Evolutionary conservation across 331 rosid species (phyloP).

Genomic region (Telfairia occidentalis): DNA sequence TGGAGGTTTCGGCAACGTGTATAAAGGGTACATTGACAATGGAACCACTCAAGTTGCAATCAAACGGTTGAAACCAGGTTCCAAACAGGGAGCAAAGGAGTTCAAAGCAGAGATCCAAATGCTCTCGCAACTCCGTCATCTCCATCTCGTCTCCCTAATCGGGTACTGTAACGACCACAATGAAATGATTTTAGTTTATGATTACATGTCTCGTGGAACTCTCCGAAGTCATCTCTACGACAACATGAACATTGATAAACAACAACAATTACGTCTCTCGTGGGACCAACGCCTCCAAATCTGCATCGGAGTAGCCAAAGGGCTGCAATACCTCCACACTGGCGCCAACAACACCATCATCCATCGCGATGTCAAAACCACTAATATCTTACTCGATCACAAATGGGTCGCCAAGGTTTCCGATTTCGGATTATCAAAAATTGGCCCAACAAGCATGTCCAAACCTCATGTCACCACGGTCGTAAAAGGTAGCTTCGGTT

Average conservation of each 20-base stretch:
- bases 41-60: slow-evolving; percentile 16
- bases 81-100: slow-evolving; percentile 21
- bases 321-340: slow-evolving; percentile 36
- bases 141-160: slow-evolving; percentile 26
- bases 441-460: slow-evolving; percentile 15
- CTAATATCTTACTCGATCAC: slow-evolving; percentile 42
- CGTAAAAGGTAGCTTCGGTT: slow-evolving; percentile 44
- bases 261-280: slow-evolving; percentile 13
- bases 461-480: slow-evolving; percentile 20
- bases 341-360: slow-evolving; percentile 36
- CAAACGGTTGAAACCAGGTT: slow-evolving; percentile 23
- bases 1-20: slow-evolving; percentile 29
- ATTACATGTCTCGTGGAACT: slow-evolving; percentile 33
- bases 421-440: slow-evolving; percentile 35
- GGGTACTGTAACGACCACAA: slow-evolving; percentile 28
- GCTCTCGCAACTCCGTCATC: slow-evolving; percentile 24
- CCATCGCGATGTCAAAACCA: slow-evolving; percentile 46
- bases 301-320: slow-evolving; percentile 33
- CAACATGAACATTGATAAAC: slow-evolving; percentile 10
- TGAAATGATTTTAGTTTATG: slow-evolving; percentile 43
- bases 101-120: slow-evolving; percentile 29
- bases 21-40: slow-evolving; percentile 18
- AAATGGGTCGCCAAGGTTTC: slow-evolving; percentile 46
- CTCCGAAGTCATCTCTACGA: slow-evolving; percentile 23
- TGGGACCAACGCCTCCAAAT: slow-evolving; percentile 33